Percentiles rank a stretch among this genome's conserved stretches.
These are phyloP conservation scores for Sporodiniella umbellata DNA, from an alignment of 371 early-diverging fungal species.

Conservation along the genomic window DNA sequence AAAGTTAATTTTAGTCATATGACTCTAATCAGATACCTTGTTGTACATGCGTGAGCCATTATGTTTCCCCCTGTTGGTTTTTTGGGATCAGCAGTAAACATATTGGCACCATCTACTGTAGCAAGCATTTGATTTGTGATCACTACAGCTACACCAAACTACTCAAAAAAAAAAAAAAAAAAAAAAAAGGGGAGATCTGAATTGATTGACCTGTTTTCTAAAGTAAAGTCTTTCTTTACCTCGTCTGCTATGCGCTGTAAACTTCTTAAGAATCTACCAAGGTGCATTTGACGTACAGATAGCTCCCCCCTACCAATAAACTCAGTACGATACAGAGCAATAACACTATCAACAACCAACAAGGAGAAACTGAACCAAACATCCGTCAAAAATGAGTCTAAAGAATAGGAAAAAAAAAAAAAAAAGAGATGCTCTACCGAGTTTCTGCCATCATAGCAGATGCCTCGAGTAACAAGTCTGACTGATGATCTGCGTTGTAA, in stretches of 20 bases:
- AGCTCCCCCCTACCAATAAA: slow-evolving; percentile 98
- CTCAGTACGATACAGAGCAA: slow-evolving; percentile 97
- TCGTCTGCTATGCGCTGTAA: slow-evolving; percentile 95
- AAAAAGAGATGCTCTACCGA: slow-evolving; percentile 23
- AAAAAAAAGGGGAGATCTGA: too few relatives aligned
- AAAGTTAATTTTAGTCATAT: neutral
- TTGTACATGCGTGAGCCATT: slow-evolving; percentile 95
- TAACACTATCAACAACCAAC: slow-evolving; percentile 97
- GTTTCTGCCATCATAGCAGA: slow-evolving; percentile 97
- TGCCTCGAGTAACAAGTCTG: slow-evolving; percentile 87
- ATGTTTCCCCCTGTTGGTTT: slow-evolving; percentile 99
- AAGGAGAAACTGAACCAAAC: slow-evolving; percentile 85
- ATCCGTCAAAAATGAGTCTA: neutral
- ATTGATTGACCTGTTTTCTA: too few relatives aligned
- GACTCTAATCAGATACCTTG: slow-evolving; percentile 39
- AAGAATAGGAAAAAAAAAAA: neutral
- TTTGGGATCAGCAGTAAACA: slow-evolving; percentile 94
- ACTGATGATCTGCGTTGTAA: slow-evolving; percentile 98
- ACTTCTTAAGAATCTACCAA: slow-evolving; percentile 91
- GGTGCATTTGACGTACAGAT: slow-evolving; percentile 95
- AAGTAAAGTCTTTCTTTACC: too few relatives aligned
- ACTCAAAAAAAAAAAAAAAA: neutral
- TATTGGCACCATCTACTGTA: slow-evolving; percentile 90
- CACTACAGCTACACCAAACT: slow-evolving; percentile 58
- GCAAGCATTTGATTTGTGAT: slow-evolving; percentile 99